Evolutionary conservation across 257 asterid species (phyloP).

Genomic region (Solanum pennellii): DNA sequence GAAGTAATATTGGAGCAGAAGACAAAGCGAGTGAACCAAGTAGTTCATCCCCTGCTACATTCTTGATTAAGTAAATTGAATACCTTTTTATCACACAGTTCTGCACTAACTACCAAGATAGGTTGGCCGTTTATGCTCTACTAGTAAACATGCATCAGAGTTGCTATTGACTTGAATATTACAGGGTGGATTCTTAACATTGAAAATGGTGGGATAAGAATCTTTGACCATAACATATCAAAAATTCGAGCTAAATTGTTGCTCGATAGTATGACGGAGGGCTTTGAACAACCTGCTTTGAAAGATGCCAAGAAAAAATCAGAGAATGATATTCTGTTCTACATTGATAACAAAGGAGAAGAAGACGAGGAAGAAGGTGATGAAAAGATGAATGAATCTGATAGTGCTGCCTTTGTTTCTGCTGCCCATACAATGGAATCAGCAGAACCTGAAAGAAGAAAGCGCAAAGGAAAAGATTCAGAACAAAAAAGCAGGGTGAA

Average conservation of each 20-base stretch:
- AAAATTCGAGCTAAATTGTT: conserved; percentile 24
- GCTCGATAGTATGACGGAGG: conserved; percentile 24
- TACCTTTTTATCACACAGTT: neutral
- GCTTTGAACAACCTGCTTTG: conserved; percentile 12
- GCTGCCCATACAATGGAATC: conserved; percentile 49
- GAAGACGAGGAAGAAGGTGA: conserved; percentile 19
- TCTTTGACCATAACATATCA: conserved; percentile 44
- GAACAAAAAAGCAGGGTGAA: conserved; percentile 24
- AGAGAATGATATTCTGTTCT: conserved; percentile 34
- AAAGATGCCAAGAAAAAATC: conserved; percentile 9
- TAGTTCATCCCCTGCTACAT: conserved; percentile 53
- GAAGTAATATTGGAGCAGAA: conserved; percentile 23
- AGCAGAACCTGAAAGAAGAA: conserved; percentile 25
- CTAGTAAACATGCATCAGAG: neutral
- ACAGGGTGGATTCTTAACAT: conserved; percentile 59
- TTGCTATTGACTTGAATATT: neutral
- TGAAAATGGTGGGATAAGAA: conserved; percentile 47
- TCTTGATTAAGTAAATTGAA: conserved; percentile 34
- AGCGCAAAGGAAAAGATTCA: conserved; percentile 24
- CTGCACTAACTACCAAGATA: neutral
- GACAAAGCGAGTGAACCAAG: conserved; percentile 25
- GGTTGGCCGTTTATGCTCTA: neutral
- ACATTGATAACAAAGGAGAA: conserved; percentile 48
- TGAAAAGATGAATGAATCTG: conserved; percentile 10
- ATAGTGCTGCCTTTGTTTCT: conserved; percentile 41